phyloP scores from a whole-genome alignment of 116 monocot species.

The Posidonia oceanica region DNA sequence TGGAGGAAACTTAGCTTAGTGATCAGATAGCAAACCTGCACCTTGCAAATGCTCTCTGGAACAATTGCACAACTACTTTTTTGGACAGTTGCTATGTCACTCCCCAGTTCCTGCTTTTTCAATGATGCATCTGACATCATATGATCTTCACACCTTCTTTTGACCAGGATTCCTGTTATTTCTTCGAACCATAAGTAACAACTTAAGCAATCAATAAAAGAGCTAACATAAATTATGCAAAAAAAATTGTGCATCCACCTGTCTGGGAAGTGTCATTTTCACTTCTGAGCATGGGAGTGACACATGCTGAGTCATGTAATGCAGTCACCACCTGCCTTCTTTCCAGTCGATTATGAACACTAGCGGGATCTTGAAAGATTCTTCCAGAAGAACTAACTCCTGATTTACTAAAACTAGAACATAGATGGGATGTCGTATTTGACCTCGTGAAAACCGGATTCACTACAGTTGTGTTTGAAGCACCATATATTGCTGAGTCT shows the following conservation, averaged over 20 bases:
- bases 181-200: neutral
- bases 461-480: neutral
- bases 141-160: conserved; percentile 5
- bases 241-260: conserved; percentile 2
- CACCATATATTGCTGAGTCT: neutral
- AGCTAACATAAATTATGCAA: neutral
- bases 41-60: neutral
- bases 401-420: neutral
- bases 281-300: neutral
- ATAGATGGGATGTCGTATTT: neutral
- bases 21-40: conserved; percentile 12
- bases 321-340: conserved; percentile 2
- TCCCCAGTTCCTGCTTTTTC: conserved; percentile 10
- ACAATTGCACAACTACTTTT: neutral
- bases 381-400: neutral
- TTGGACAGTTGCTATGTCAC: too few species aligned
- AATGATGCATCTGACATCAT: neutral
- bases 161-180: conserved; percentile 2
- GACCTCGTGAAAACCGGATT: neutral
- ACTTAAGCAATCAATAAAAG: neutral
- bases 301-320: neutral
- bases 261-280: conserved; percentile 1
- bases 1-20: neutral
- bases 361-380: neutral
- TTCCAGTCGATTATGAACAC: neutral